Evolutionary conservation across 2,329 filamentous ascomycete genomes (phyloP), one percentile per base, ranked within the genome.

Genomic region (Arachnopeziza araneosa): DNA sequence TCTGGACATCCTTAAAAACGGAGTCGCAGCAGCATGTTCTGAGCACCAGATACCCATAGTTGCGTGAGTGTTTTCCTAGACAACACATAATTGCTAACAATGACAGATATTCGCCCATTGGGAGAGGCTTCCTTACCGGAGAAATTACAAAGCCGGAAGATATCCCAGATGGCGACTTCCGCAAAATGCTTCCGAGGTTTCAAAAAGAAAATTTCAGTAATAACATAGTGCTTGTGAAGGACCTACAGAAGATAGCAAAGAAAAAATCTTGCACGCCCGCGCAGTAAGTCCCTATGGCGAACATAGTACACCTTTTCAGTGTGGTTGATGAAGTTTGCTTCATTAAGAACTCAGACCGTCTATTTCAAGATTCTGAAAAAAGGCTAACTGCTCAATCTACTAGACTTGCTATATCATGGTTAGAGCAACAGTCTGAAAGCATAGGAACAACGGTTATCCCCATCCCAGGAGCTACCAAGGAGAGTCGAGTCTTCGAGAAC

Each of bases 11-110:
- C 66, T 74, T 24, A 61, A 65, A 7, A 76, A 75, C 55, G 75
- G 77, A 4, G 70, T 79, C 26, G 73, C 74, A 1, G 67, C 70
- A 8, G 79, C 82, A 0, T 88, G 84, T 68, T 79, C 77, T 0
- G 80, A 93, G 70, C 73, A 88, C 52, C 76, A 79, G 53, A 91
- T 93, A 61, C 86, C 88, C 0, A 75, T 93, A 54, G 74, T 91
- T 44, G 88, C 87, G 68, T 72, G 68, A 21, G 36, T 44, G 6
- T 44, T 14, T 14, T 17, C 36, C 12, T 7, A 70, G 67, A 57
- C 19, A 50, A 52, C 21, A 48, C 19, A 32, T 22, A 24, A 48
- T 19, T 36, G 60, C 66, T 66, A 54, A 68, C 36, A 26, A 12
- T 60, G 49, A 62, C 52, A 72, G 70, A 0, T 93, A 91, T 74